Base-by-base conservation (phyloP, 305 asterid genomes). In the Salvia sclarea region DNA sequence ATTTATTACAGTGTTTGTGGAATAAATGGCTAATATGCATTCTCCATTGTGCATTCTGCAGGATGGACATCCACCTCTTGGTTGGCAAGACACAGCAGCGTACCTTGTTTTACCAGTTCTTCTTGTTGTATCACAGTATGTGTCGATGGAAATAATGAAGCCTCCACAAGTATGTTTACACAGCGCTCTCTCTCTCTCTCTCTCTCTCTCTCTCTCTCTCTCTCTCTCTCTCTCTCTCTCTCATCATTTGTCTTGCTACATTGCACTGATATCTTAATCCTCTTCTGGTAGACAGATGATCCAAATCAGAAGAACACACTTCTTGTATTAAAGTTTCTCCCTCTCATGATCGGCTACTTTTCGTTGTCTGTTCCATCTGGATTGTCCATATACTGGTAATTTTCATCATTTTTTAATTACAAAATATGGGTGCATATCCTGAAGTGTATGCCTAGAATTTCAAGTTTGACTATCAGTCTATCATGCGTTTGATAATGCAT, bases 41-140 rank as follows among this genome's bases (percentile, higher is more conserved):
- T 62, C 69, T 73, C 44, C 67, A 31, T 69, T 69, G 41, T 66
- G 43, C 44, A 54, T 68, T 62, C 74, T 74, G 69, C 87, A 95
- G 99, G 99, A 95, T 18, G 99, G 99, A 71, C 98, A 95, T 78
- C 99, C 99, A n/a, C 98, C 99, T 55, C 88, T 91, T 73, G 99
- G 99, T 75, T 95, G 99, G 99, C 66, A 62, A 16, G 98, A 95
- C 80, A 95, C 99, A 38, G 86, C 86, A 44, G 99, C 99, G 54
- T 95, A 95, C 85, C 99, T 95, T 50, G 90, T 89, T 62, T 77
- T 95, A 79, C 99, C 99, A 64, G 88, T 85, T 61, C 95, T 95
- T 70, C 91, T 95, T 68, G 88, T 95, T 78, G 69, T 78, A 65
- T 95, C 99, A 10, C 99, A 95, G 68, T 95, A 48, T 73, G 88